phyloP scores from a whole-genome alignment of 176 grass and related monocot species.

The Poa annua region DNA sequence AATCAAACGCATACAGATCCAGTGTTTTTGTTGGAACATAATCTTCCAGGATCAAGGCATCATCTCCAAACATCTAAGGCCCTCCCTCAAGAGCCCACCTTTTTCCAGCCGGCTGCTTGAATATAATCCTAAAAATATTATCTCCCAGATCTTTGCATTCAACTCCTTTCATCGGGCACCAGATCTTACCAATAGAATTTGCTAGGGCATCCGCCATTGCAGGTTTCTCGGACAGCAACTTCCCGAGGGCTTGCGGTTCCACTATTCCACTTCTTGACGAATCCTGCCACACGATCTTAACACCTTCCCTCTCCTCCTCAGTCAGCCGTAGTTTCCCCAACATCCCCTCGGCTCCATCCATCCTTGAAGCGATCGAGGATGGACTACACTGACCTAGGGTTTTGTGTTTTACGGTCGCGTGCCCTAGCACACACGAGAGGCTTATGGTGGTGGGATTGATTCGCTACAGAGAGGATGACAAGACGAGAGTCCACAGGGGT shows the following conservation, averaged over 20 bases:
- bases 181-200: fast-evolving
- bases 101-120: background rate
- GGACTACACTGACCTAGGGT: too few relatives aligned
- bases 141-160: background rate
- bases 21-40: too few relatives aligned
- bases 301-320: background rate
- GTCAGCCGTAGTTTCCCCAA: background rate
- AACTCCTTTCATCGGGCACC: background rate
- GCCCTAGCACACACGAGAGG: too few relatives aligned
- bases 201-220: background rate
- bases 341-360: background rate
- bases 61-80: too few relatives aligned
- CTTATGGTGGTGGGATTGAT: too few relatives aligned
- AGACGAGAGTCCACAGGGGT: too few relatives aligned
- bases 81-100: too few relatives aligned
- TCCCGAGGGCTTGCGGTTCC: background rate
- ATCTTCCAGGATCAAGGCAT: too few relatives aligned
- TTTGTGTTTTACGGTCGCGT: too few relatives aligned
- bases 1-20: too few relatives aligned
- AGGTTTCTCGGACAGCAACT: background rate
- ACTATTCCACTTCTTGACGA: background rate
- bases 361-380: background rate
- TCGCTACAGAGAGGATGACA: too few relatives aligned
- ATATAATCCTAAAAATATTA: background rate
- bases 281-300: background rate